Evolutionary conservation across 2,329 filamentous ascomycete genomes (phyloP), one percentile per base, ranked within the genome.

Genomic region (Tricladium varicosporioides): DNA sequence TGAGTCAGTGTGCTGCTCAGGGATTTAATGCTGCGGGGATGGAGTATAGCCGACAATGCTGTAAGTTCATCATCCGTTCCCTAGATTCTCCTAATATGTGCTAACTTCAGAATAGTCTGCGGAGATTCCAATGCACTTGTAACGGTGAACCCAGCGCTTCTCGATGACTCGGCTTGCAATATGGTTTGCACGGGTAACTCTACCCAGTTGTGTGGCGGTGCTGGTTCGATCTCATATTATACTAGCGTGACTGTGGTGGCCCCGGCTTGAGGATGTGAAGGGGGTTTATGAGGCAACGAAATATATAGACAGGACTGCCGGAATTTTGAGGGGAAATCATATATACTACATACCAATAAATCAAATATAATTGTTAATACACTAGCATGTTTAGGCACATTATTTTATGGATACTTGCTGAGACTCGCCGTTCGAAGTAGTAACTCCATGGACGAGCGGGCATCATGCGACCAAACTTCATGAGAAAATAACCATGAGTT

Each of bases 21-120:
- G 82, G 82, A n/a, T 85, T 83, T 68, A 74, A 75, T 63, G 80
- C 81, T 8, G 82, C 76, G 18, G 82, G 81, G 33, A 72, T 85
- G 54, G 81, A 84, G 67, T 85, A 83, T 57, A 79, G 80, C 14
- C 68, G 78, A 16, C 80, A 84, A 54, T 67, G 68, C 19, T 66
- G 36, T 40, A 40, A 40, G 36, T 40, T 36, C 7, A 7, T 13
- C n/a, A 5, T 40, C 9, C 11, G 3, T n/a, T 40, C 11, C 36
- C 36, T 10, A 40, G 9, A n/a, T 3, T 10, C 3, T 7, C 3
- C 22, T 3, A 40, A 40, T 10, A 40, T 40, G 11, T 13, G 9
- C 36, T 40, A 40, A 40, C n/a, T n/a, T 10, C n/a, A 13, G 5
- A n/a, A 40, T 10, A 40, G 36, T 60, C 44, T 67, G 65, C 46